Evolutionary conservation across 106 monocot species (phyloP).

Genomic region (Dioscorea alata): DNA sequence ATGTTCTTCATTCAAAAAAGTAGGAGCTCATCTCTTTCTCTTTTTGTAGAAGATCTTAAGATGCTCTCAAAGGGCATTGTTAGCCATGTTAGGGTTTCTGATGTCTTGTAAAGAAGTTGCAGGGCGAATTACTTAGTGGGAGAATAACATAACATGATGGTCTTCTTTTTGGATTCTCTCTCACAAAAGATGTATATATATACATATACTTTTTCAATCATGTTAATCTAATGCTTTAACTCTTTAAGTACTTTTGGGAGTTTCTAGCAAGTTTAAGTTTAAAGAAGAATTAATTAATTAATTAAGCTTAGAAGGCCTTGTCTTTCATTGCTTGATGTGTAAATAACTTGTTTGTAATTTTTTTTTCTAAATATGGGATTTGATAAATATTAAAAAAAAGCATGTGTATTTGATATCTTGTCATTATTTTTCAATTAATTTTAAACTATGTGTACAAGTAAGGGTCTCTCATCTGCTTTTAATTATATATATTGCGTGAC

Average conservation of each 20-base stretch:
- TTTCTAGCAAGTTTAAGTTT: no score
- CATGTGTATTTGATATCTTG: no score
- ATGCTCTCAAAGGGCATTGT: constrained; percentile 1
- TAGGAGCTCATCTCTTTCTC: not conserved
- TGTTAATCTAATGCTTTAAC: constrained; percentile 5
- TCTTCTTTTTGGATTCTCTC: constrained; percentile 33
- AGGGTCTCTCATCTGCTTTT: no score
- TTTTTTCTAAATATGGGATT: no score
- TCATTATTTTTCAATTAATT: no score
- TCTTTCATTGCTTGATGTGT: no score
- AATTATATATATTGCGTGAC: no score
- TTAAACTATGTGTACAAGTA: no score
- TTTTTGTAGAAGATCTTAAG: not conserved
- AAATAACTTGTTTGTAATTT: no score
- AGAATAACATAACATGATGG: constrained; percentile 36
- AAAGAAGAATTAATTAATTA: no score
- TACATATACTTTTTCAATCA: not conserved
- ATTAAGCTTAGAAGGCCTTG: no score
- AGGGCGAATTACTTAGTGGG: constrained; percentile 27
- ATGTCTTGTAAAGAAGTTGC: not conserved
- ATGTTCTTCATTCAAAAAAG: constrained; percentile 2
- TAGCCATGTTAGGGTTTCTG: not conserved
- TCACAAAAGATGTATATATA: not conserved
- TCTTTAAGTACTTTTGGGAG: not conserved
- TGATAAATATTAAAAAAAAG: no score